Evolutionary conservation across 2,329 filamentous ascomycete genomes (phyloP).

Genomic region (Neonectria hederae): DNA sequence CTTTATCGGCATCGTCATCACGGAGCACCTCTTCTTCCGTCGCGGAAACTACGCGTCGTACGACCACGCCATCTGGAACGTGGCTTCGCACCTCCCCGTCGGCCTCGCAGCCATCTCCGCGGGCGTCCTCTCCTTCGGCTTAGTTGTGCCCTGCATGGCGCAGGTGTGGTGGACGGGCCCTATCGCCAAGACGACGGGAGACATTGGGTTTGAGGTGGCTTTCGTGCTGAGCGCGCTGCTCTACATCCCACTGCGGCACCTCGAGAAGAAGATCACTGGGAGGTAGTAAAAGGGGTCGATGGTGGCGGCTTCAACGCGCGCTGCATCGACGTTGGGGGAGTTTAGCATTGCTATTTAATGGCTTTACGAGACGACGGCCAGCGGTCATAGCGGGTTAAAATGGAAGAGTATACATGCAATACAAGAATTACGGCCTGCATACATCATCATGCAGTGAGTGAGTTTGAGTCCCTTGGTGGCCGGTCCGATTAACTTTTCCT

Average conservation of each 20-base stretch:
- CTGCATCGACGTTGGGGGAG: not conserved
- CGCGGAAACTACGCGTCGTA: constrained; percentile 55
- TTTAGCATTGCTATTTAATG: not conserved
- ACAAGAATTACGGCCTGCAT: not conserved
- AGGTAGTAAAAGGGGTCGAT: constrained; percentile 25
- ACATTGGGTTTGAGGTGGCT: constrained; percentile 73
- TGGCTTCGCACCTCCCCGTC: constrained; percentile 54
- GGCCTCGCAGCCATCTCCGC: constrained; percentile 59
- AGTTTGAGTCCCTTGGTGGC: not conserved
- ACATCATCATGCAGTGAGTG: not conserved
- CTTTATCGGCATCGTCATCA: constrained; percentile 60
- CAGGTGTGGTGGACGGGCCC: constrained; percentile 71
- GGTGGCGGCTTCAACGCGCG: not conserved
- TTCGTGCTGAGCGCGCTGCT: constrained; percentile 60
- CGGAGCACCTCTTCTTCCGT: constrained; percentile 61
- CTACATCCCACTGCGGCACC: constrained; percentile 58
- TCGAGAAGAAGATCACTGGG: constrained; percentile 52
- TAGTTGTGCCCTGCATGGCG: constrained; percentile 68
- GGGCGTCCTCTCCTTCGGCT: constrained; percentile 55
- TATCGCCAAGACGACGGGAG: constrained; percentile 67
- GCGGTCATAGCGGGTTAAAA: not conserved
- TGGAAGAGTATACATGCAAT: constrained; percentile 11
- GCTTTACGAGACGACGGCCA: constrained; percentile 15
- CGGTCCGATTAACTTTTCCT: not conserved
- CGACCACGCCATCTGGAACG: constrained; percentile 59